Conservation (phyloP, 352 stramenopile species). For the Peronospora destructor region DNA sequence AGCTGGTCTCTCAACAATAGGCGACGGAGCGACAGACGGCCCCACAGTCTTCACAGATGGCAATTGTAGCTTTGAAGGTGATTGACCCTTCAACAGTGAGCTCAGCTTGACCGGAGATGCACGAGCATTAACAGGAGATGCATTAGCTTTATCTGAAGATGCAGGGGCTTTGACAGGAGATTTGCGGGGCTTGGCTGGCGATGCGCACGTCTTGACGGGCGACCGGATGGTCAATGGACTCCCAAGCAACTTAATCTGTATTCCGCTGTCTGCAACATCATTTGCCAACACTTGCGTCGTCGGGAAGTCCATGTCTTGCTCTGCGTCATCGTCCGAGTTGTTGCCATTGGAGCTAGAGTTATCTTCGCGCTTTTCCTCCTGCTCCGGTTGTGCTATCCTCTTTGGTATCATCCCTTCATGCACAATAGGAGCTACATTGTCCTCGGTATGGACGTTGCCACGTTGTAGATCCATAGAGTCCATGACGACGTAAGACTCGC, state of each 20-base stretch:
- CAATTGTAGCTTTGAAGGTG: conserved; percentile 8
- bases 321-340: conserved; percentile 17
- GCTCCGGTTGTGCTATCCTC: neutral
- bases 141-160: conserved; percentile 6
- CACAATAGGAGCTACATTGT: neutral
- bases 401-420: neutral
- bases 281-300: conserved; percentile 37
- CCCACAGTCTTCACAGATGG: conserved; percentile 7
- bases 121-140: conserved; percentile 6
- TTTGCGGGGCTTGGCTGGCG: conserved; percentile 6
- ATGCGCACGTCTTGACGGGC: conserved; percentile 3
- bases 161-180: conserved; percentile 11
- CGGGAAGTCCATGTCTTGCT: conserved; percentile 32
- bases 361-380: conserved; percentile 24
- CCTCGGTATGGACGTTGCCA: conserved; percentile 2
- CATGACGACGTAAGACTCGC: too few species aligned
- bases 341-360: conserved; percentile 14
- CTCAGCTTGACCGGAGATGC: conserved; percentile 12
- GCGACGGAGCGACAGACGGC: conserved; percentile 3
- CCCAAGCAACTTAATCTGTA: conserved; percentile 4
- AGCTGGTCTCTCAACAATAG: conserved; percentile 6
- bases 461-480: conserved; percentile 21
- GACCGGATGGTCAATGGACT: conserved; percentile 7
- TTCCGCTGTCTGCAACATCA: conserved; percentile 8
- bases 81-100: conserved; percentile 8